Conservation (phyloP, 805 yeast genomes). For the Starmerella asiatica region DNA sequence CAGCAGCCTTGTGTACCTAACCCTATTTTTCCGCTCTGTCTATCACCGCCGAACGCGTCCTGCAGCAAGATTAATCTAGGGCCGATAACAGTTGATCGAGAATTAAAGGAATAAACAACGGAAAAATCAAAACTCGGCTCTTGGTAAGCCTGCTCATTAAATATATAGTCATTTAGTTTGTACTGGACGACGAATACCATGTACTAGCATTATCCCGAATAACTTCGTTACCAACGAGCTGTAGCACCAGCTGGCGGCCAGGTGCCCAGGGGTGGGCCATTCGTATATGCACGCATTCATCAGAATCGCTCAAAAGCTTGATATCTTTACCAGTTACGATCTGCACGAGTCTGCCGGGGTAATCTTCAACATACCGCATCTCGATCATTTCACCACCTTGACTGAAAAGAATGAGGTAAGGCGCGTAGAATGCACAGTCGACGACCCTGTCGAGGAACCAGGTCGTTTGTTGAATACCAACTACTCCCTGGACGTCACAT, state of each 20-base stretch:
- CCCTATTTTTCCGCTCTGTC: no score
- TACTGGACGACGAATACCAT: constrained; percentile 14
- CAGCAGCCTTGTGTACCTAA: no score
- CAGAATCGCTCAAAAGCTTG: constrained; percentile 30
- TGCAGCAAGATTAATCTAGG: no score
- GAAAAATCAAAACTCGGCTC: no score
- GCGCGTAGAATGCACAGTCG: constrained; percentile 28
- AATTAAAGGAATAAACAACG: no score
- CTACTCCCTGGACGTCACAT: constrained; percentile 37
- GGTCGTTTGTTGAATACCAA: constrained; percentile 32
- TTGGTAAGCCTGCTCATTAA: no score
- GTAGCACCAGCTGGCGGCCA: constrained; percentile 49
- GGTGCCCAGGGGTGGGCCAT: constrained; percentile 54
- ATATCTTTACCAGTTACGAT: constrained; percentile 62
- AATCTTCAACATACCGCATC: constrained; percentile 40
- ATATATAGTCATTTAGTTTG: no score
- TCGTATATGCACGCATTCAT: constrained; percentile 31
- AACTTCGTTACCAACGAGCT: constrained; percentile 21
- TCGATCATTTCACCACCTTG: constrained; percentile 48
- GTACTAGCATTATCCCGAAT: constrained; percentile 10
- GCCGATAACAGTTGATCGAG: no score
- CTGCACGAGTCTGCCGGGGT: constrained; percentile 33
- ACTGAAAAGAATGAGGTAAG: constrained; percentile 41
- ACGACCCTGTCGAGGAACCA: constrained; percentile 29
- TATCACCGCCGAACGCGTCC: no score